A percentile compares a stretch with the other conserved stretches of the same genome.
Evolutionary conservation across 768 basidiomycete genomes (phyloP).

Genomic region (Megacollybia marginata): DNA sequence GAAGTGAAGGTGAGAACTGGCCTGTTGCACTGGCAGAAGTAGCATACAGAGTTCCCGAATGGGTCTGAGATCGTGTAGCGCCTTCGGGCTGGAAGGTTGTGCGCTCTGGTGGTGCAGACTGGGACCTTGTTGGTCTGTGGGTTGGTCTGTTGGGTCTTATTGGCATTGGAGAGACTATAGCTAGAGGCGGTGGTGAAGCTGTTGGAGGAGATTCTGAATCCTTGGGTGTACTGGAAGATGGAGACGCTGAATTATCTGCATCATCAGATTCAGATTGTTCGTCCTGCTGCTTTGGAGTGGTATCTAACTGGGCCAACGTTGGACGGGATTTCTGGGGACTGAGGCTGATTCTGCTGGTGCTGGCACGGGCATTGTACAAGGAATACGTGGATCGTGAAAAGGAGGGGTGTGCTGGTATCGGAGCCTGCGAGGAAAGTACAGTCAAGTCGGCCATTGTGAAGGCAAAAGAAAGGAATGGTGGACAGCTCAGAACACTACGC

Average conservation of each 20-base stretch:
- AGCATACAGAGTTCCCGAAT: conserved; percentile 1
- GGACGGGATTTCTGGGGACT: background rate
- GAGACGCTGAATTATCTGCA: background rate
- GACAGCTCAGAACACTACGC: too few species aligned
- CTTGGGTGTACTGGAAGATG: background rate
- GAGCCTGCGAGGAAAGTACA: conserved; percentile 34
- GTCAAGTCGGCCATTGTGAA: conserved; percentile 41
- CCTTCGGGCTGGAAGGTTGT: conserved; percentile 5
- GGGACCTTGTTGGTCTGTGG: conserved; percentile 40
- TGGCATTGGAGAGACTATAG: background rate
- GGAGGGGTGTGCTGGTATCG: conserved; percentile 33
- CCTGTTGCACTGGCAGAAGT: background rate
- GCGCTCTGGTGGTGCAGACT: conserved; percentile 31
- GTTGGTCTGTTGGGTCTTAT: conserved; percentile 12
- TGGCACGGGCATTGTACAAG: conserved; percentile 9
- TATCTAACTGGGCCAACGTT: background rate
- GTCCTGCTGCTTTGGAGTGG: background rate
- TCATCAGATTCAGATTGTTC: conserved; percentile 1
- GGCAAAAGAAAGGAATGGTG: background rate
- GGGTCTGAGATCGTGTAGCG: conserved; percentile 2
- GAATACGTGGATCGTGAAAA: conserved; percentile 14
- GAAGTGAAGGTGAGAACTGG: conserved; percentile 17
- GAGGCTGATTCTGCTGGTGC: conserved; percentile 2
- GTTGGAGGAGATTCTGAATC: conserved; percentile 13
- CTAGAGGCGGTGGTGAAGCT: background rate